A percentile compares a stretch with the other conserved stretches of the same genome.
Evolutionary conservation across 1,284 basidiomycete genomes (phyloP).

Genomic region (Volvariella surrecta): DNA sequence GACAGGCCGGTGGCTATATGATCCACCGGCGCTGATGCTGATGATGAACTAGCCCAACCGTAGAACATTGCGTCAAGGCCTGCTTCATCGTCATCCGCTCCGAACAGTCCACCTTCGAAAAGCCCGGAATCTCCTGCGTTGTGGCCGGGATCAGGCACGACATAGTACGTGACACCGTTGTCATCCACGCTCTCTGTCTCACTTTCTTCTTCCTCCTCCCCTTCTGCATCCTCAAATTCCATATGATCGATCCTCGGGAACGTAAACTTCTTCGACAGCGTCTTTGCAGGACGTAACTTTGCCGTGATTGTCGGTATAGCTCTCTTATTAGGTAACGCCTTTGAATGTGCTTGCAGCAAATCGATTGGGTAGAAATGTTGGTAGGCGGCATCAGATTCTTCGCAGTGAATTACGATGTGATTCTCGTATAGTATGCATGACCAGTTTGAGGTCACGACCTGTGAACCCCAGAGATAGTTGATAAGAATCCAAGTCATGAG

Average conservation of each 20-base stretch:
- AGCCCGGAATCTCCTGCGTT: no score
- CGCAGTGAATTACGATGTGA: conserved; percentile 64
- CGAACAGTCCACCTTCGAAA: no score
- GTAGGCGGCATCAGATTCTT: conserved; percentile 45
- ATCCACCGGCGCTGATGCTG: no score
- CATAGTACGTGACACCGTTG: no score
- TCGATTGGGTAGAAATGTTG: conserved; percentile 52
- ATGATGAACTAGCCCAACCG: no score
- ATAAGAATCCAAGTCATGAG: neutral
- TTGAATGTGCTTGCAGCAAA: conserved; percentile 30
- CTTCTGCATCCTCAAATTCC: neutral
- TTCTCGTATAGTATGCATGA: conserved; percentile 55
- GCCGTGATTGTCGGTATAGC: conserved; percentile 28
- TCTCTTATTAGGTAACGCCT: conserved; percentile 17
- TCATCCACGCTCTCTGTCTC: no score
- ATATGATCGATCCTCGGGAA: conserved; percentile 16
- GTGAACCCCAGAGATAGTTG: conserved; percentile 3
- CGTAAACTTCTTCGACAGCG: conserved; percentile 17
- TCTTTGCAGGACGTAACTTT: conserved; percentile 10
- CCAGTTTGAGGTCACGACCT: conserved; percentile 63
- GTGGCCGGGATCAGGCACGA: no score
- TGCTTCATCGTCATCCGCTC: no score
- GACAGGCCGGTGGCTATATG: no score
- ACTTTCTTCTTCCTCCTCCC: no score
- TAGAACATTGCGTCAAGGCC: no score